phyloP scores from a whole-genome alignment of 2,329 filamentous ascomycete genomes.

The Cadophora sp. region DNA sequence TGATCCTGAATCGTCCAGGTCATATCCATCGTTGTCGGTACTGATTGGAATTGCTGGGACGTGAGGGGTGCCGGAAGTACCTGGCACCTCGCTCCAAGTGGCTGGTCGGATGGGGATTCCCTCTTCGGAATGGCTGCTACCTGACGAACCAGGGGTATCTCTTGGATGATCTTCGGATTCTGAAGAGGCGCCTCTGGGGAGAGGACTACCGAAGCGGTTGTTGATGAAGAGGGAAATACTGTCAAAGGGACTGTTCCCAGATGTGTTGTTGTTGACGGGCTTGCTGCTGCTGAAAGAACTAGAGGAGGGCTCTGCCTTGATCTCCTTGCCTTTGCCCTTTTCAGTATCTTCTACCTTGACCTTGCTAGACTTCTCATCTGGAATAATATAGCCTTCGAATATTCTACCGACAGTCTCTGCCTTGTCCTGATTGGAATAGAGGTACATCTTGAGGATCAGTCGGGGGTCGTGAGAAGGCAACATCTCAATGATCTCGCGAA shows the following conservation, averaged over 20 bases:
- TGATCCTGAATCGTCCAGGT: background rate
- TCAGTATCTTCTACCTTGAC: background rate
- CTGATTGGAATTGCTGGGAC: background rate
- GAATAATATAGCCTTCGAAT: background rate
- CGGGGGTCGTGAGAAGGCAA: background rate
- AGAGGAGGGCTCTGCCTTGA: background rate
- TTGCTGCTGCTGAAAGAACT: background rate
- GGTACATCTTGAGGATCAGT: background rate
- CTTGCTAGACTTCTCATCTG: background rate
- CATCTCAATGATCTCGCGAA: background rate
- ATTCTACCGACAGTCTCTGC: background rate
- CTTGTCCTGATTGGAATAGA: background rate
- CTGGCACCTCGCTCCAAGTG: background rate
- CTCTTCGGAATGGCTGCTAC: background rate
- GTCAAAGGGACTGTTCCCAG: too few species aligned
- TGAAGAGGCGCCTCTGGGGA: background rate
- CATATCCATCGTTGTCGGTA: background rate
- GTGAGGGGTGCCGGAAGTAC: too few species aligned
- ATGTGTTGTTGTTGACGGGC: background rate
- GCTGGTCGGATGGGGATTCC: background rate
- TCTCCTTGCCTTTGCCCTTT: background rate
- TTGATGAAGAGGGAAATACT: too few species aligned
- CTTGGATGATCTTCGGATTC: background rate
- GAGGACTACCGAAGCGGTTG: too few species aligned
- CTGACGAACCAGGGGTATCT: background rate